Conservation (phyloP, 768 basidiomycete species). For the Boletus reticuloceps region DNA sequence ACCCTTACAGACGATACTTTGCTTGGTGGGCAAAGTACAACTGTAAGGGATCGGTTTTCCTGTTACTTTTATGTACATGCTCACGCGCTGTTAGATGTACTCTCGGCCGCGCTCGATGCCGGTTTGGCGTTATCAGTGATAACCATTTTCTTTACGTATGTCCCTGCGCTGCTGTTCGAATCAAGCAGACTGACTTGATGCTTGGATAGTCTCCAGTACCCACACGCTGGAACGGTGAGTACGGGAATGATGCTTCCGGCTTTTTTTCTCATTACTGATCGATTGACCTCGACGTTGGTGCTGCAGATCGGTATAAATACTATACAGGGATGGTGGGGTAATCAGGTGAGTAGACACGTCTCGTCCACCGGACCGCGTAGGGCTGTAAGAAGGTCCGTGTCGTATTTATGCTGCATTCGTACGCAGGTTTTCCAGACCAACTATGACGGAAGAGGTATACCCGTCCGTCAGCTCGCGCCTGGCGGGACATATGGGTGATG, state of each 20-base stretch:
- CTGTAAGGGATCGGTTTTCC: slow-evolving; percentile 39
- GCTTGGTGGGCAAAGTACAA: slow-evolving; percentile 79
- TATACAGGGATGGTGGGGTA: slow-evolving; percentile 30
- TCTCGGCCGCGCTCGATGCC: slow-evolving; percentile 73
- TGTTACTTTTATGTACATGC: background rate
- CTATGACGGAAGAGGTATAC: background rate
- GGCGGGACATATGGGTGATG: background rate
- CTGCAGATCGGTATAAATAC: slow-evolving; percentile 19
- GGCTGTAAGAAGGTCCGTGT: too few relatives aligned
- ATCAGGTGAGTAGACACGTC: slow-evolving; percentile 9
- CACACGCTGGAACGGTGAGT: slow-evolving; percentile 22
- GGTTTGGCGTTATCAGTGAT: slow-evolving; percentile 67
- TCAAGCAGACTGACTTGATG: background rate
- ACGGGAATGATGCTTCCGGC: too few relatives aligned
- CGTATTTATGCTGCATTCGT: background rate
- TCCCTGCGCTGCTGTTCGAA: background rate
- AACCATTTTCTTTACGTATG: slow-evolving; percentile 67
- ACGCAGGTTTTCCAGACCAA: background rate
- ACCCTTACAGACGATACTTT: slow-evolving; percentile 45
- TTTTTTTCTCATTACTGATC: background rate
- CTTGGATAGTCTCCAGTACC: slow-evolving; percentile 27
- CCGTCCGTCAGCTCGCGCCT: background rate
- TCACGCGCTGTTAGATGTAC: slow-evolving; percentile 46
- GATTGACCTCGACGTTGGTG: too few relatives aligned
- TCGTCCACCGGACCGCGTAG: too few relatives aligned